These are phyloP conservation scores for Phytopythium boreale DNA, from an alignment of 352 stramenopile genomes.

Conservation along the genomic window DNA sequence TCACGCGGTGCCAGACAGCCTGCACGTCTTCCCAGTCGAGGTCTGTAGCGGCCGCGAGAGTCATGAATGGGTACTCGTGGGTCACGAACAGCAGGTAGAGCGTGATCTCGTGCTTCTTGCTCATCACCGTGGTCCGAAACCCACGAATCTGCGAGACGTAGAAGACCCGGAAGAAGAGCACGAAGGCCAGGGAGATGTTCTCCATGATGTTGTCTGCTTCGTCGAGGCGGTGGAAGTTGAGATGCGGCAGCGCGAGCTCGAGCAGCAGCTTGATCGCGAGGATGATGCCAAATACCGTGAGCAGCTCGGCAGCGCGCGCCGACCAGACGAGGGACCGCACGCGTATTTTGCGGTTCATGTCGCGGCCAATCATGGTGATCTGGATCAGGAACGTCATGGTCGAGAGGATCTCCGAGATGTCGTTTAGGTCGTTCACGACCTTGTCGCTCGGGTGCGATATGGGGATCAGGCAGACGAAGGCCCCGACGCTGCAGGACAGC, in stretches of 20 bases:
- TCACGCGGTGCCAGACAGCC: slow-evolving; percentile 36
- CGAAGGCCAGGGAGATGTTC: slow-evolving; percentile 27
- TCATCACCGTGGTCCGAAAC: slow-evolving; percentile 6
- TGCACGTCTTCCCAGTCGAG: slow-evolving; percentile 39
- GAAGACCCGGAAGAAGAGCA: slow-evolving; percentile 41
- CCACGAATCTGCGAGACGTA: slow-evolving; percentile 25
- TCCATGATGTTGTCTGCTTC: slow-evolving; percentile 21
- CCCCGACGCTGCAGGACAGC: slow-evolving; percentile 10
- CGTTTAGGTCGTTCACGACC: slow-evolving; percentile 24
- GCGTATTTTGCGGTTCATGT: slow-evolving; percentile 28
- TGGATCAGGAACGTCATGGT: slow-evolving; percentile 37
- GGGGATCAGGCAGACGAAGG: slow-evolving; percentile 22
- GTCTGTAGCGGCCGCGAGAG: slow-evolving; percentile 17
- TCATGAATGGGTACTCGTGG: slow-evolving; percentile 38
- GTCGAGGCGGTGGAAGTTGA: slow-evolving; percentile 9
- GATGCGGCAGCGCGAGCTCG: background rate
- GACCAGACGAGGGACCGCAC: slow-evolving; percentile 16
- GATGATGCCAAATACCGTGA: slow-evolving; percentile 12
- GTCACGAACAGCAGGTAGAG: slow-evolving; percentile 27
- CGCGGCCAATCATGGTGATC: slow-evolving; percentile 31
- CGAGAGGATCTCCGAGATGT: slow-evolving; percentile 27
- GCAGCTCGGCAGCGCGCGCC: slow-evolving; percentile 6
- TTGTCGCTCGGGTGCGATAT: slow-evolving; percentile 17
- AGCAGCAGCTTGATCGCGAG: slow-evolving; percentile 12
- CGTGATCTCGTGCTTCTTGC: slow-evolving; percentile 17